Percentiles rank a stretch among this genome's conserved stretches.
phyloP scores from a whole-genome alignment of 1,284 basidiomycete species.

The Prillingera fragicola region DNA sequence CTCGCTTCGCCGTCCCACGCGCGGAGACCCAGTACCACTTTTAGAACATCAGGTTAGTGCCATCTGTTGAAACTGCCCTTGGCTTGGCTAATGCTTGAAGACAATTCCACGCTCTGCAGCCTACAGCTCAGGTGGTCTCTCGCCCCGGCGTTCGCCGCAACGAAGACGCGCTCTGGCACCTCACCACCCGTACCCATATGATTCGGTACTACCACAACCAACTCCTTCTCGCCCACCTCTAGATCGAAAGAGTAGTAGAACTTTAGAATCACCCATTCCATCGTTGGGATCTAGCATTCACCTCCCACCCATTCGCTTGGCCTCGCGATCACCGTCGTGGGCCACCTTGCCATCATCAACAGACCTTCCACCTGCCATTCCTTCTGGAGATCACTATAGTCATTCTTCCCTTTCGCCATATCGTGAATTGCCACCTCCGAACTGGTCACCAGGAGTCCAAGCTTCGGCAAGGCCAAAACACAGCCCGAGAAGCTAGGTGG shows the following conservation, averaged over 20 bases:
- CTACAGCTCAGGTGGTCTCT: neutral
- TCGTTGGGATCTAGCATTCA: neutral
- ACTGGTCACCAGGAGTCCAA: slow-evolving; percentile 1
- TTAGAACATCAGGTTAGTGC: neutral
- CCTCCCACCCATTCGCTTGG: neutral
- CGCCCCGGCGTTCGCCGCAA: neutral
- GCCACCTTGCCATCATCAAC: neutral
- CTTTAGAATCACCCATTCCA: neutral
- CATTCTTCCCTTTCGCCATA: too few species aligned
- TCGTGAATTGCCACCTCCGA: neutral
- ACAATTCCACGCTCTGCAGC: neutral
- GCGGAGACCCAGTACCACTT: neutral
- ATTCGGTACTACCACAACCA: neutral
- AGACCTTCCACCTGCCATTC: neutral
- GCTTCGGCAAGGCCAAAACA: too few species aligned
- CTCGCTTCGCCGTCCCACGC: neutral
- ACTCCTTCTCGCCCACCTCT: neutral
- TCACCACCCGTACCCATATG: neutral
- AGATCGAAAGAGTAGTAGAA: neutral
- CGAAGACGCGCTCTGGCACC: neutral
- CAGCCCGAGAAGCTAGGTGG: too few species aligned
- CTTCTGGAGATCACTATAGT: too few species aligned
- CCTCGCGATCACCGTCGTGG: neutral
- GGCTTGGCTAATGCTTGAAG: too few species aligned
- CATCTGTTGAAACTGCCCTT: neutral